Evolutionary conservation across 2,329 filamentous ascomycete genomes (phyloP).

Genomic region (Fusarium sp.): DNA sequence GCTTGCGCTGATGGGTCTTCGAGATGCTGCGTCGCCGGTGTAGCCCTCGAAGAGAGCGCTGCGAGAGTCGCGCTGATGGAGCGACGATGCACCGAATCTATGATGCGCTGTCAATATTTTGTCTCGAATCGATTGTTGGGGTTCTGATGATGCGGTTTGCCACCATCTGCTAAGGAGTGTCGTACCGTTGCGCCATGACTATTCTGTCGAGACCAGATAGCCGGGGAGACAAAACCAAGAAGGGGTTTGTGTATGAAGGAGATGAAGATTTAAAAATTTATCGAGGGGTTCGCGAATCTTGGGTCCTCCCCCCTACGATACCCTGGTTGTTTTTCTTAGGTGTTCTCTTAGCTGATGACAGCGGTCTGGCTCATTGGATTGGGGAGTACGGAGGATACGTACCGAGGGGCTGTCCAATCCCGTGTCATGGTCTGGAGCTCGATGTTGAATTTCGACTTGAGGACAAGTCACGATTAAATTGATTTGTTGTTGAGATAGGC

Average conservation of each 20-base stretch:
- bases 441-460: background rate
- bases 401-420: constrained; percentile 31
- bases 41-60: constrained; percentile 82
- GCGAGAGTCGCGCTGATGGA: constrained; percentile 78
- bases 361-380: constrained; percentile 22
- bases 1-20: constrained; percentile 56
- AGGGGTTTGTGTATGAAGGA: background rate
- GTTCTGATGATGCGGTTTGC: constrained; percentile 13
- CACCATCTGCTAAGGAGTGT: constrained; percentile 5
- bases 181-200: constrained; percentile 51
- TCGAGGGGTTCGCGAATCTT: constrained; percentile 37
- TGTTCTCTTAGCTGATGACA: constrained; percentile 34
- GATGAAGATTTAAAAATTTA: constrained; percentile 3
- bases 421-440: constrained; percentile 21
- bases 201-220: constrained; percentile 2
- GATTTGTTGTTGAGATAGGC: background rate
- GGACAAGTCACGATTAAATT: background rate
- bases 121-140: background rate
- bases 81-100: constrained; percentile 73
- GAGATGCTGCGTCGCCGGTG: constrained; percentile 56
- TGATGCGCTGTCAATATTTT: constrained; percentile 13
- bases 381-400: constrained; percentile 24
- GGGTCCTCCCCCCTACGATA: constrained; percentile 33
- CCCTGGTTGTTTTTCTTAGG: constrained; percentile 40
- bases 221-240: background rate